A percentile compares a stretch with the other conserved stretches of the same genome.
phyloP scores from a whole-genome alignment of 768 basidiomycete genomes.

The Coprinopsis strossmayeri region DNA sequence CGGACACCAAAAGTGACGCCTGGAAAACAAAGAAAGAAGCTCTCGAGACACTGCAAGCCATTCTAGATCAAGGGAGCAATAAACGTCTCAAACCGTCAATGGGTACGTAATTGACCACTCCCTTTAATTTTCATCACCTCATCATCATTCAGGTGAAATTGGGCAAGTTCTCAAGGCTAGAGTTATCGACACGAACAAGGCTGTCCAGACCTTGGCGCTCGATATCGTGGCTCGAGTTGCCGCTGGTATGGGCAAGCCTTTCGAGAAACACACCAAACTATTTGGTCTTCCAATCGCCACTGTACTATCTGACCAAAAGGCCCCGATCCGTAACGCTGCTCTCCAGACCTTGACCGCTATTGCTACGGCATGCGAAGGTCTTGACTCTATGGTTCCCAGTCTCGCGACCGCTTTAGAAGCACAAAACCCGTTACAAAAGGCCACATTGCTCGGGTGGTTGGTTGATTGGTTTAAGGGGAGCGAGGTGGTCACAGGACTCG shows the following conservation, averaged over 20 bases:
- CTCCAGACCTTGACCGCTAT: conserved; percentile 77
- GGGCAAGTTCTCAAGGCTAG: conserved; percentile 82
- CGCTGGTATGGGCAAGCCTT: conserved; percentile 90
- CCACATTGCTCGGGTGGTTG: conserved; percentile 74
- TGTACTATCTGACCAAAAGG: conserved; percentile 91
- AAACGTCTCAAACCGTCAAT: conserved; percentile 87
- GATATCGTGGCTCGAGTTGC: conserved; percentile 89
- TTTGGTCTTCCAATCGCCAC: conserved; percentile 73
- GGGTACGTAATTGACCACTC: conserved; percentile 48
- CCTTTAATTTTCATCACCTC: neutral
- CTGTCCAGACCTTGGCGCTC: conserved; percentile 84
- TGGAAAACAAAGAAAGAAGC: conserved; percentile 99
- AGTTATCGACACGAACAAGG: conserved; percentile 88
- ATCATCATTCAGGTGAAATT: conserved; percentile 80
- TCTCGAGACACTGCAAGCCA: conserved; percentile 73
- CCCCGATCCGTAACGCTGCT: conserved; percentile 73
- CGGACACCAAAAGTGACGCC: conserved; percentile 84
- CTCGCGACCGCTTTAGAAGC: conserved; percentile 79
- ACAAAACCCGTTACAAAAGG: conserved; percentile 82
- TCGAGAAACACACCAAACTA: conserved; percentile 82
- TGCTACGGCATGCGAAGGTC: conserved; percentile 72
- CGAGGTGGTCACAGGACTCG: conserved; percentile 45
- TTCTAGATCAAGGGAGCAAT: conserved; percentile 87
- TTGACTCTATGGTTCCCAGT: conserved; percentile 77
- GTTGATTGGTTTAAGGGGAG: conserved; percentile 72